Evolutionary conservation across 1,284 basidiomycete species (phyloP).

Genomic region (Ustanciosporium gigantosporum): DNA sequence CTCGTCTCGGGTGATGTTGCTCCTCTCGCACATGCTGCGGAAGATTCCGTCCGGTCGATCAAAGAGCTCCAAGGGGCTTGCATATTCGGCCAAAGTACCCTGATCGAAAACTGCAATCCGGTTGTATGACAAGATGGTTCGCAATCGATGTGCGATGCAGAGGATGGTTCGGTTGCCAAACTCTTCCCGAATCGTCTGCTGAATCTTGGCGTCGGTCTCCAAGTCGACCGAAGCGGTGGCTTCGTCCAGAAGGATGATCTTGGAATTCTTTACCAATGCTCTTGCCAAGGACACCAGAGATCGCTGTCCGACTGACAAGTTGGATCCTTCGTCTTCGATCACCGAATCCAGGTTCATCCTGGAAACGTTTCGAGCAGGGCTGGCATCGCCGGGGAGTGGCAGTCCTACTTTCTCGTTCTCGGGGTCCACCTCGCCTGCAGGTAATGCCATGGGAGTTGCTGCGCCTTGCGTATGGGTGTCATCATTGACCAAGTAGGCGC

Average conservation of each 20-base stretch:
- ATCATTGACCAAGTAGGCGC: conserved; percentile 56
- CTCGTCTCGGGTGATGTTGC: conserved; percentile 69
- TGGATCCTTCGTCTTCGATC: conserved; percentile 59
- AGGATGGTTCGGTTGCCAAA: conserved; percentile 78
- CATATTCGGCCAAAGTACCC: conserved; percentile 74
- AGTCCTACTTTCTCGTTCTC: conserved; percentile 26
- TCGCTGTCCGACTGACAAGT: conserved; percentile 60
- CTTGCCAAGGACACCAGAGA: conserved; percentile 61
- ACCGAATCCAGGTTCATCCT: conserved; percentile 56
- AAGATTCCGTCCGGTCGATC: conserved; percentile 68
- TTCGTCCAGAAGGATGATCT: conserved; percentile 65
- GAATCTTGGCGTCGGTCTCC: conserved; percentile 80
- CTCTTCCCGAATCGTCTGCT: conserved; percentile 80
- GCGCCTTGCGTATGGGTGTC: conserved; percentile 36
- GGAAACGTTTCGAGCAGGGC: conserved; percentile 21
- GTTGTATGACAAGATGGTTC: conserved; percentile 80
- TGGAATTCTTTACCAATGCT: conserved; percentile 56
- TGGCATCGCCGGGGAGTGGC: conserved; percentile 10
- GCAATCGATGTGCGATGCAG: conserved; percentile 73
- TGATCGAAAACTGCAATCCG: conserved; percentile 77
- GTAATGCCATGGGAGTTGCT: conserved; percentile 13
- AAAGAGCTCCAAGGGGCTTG: conserved; percentile 70
- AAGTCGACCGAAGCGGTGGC: conserved; percentile 78
- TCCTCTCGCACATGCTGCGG: conserved; percentile 74
- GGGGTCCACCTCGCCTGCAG: conserved; percentile 10